phyloP scores from a whole-genome alignment of 2,329 filamentous ascomycete species.

The Pseudogymnoascus sp. region DNA sequence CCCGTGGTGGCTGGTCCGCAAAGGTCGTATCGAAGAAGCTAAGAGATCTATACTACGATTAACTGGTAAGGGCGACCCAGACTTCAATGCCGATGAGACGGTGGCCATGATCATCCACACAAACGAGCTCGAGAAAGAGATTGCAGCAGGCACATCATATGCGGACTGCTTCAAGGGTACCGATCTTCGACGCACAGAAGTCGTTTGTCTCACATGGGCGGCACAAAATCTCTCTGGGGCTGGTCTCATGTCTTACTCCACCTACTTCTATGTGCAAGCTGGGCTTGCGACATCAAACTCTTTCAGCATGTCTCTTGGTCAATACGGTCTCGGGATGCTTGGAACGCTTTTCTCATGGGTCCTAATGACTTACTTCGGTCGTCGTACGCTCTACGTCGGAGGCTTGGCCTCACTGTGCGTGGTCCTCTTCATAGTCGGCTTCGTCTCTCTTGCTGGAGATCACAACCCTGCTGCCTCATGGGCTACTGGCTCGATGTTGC shows the following conservation, averaged over 20 bases:
- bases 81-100: constrained; percentile 19
- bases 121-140: constrained; percentile 42
- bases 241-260: not conserved
- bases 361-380: constrained; percentile 39
- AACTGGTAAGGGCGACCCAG: constrained; percentile 20
- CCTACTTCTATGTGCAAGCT: constrained; percentile 25
- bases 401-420: constrained; percentile 35
- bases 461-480: constrained; percentile 33
- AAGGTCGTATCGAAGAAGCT: constrained; percentile 33
- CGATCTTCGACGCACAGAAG: constrained; percentile 42
- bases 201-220: constrained; percentile 48
- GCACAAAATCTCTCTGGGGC: constrained; percentile 47
- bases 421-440: constrained; percentile 39
- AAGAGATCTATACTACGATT: constrained; percentile 29
- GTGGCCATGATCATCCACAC: constrained; percentile 47
- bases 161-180: constrained; percentile 40
- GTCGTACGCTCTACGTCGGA: constrained; percentile 44
- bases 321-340: constrained; percentile 38
- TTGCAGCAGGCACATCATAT: constrained; percentile 34
- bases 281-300: constrained; percentile 41
- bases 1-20: constrained; percentile 40
- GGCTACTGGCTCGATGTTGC: constrained; percentile 33
- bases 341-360: constrained; percentile 44
- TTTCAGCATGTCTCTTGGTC: constrained; percentile 45
- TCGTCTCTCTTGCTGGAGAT: constrained; percentile 35